Base-by-base conservation (phyloP, 2,329 filamentous ascomycete species). In the Apiospora marii region DNA sequence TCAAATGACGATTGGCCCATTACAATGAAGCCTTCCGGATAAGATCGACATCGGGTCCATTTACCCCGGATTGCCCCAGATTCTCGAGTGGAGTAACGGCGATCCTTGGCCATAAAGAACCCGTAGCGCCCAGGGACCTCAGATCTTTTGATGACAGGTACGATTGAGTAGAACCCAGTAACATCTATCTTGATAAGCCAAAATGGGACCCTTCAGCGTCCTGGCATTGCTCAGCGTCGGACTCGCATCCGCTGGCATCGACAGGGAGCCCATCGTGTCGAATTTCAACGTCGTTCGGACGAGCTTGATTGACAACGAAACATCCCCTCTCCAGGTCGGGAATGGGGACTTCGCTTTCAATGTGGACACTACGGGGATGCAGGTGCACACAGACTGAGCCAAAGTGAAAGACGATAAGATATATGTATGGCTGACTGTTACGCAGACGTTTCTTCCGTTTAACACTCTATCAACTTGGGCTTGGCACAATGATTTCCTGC, bases 401-500 rank as follows among this genome's bases (percentile, higher is more conserved):
- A n/a, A n/a, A n/a, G n/a, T n/a, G n/a, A n/a, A n/a, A n/a, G n/a
- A n/a, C n/a, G n/a, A n/a, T n/a, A n/a, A 2, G 2, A 13, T 22
- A 44, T 1, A 46, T 44, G 8, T n/a, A 5, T 1, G 37, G 37
- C 34, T 61, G 37, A 19, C 14, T 30, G n/a, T 22, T 64, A 34
- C 14, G 51, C 58, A 79, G 76, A 77, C 75, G 0, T 76, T 79
- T 61, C 70, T 79, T 30, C 77, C 78, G 5, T 79, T 79, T 44
- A 79, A 79, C 44, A 79, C 77, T 3, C 75, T 79, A 5, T 79
- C 76, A 2, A 79, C 77, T 61, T 79, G 78, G 79, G 78, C 77
- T 30, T 79, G 78, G 76, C 79, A 80, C 64, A 79, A 79, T 44
- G 78, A 80, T 69, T 76, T 74, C 1, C 67, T 87, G 19, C 86